Evolutionary conservation across 805 yeast genomes (phyloP), one percentile per base, ranked within the genome.

Genomic region (Myxozyma neotropica): DNA sequence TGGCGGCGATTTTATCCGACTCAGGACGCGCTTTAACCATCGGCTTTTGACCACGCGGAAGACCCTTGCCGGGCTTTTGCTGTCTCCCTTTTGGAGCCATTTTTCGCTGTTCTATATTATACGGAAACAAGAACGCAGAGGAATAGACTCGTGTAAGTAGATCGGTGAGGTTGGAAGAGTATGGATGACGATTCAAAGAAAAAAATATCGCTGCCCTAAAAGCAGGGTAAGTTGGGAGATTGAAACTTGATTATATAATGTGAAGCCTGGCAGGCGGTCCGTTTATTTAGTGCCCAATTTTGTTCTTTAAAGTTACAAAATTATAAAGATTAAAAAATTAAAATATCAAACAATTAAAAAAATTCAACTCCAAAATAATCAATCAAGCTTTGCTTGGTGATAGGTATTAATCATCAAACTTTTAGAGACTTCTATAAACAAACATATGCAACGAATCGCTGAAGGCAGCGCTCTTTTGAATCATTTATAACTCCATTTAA

Each of bases 41-140:
- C 4, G 60, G 65, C 54, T 61, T 61, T 39, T 61, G 62, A 15
- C 65, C 59, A 19, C 56, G 54, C n/a, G 65, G 65, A 1, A 54
- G 54, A 31, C 45, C 38, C 12, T 39, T 57, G 3, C 55, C 51
- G 13, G 58, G 42, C 26, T 50, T 29, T 35, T 40, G 23, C 19
- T 53, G 55, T 29, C 33, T 15, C 17, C 26, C 23, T 42, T 59
- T 44, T 3, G 43, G 7, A 10, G 36, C 61, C 61, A 59, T 59
- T 17, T 26, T 42, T n/a, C 4, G 21, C 36, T 23, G 13, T 15
- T 12, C 29, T 31, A 23, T 13, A n/a, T 17, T 33, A 2, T 46
- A 12, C 35, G 7, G n/a, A 36, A 46, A 29, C 17, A 26, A n/a
- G 13, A 13, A 26, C 36, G 35, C 24, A n/a, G 35, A n/a, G 8